phyloP scores from a whole-genome alignment of 805 yeast genomes.

The Metschnikowia kunwiensis region DNA sequence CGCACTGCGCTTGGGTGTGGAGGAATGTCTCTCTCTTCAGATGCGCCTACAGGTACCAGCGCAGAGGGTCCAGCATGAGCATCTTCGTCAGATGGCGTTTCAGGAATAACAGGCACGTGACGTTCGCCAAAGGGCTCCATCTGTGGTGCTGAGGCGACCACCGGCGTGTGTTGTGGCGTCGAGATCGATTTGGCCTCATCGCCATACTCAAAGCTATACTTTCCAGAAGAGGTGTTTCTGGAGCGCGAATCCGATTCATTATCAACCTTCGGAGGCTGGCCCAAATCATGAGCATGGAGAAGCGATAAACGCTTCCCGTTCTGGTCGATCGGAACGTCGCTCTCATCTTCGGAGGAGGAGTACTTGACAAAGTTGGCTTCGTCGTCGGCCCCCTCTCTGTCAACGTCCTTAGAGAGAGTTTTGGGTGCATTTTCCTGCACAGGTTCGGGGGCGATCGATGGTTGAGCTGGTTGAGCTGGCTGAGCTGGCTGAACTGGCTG shows the following conservation, averaged over 20 bases:
- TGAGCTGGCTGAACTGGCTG: slow-evolving; percentile 3
- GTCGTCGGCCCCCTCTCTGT: slow-evolving; percentile 20
- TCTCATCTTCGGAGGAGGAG: slow-evolving; percentile 30
- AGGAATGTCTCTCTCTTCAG: neutral
- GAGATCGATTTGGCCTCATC: slow-evolving; percentile 34
- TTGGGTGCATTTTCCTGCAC: neutral
- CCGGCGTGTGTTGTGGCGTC: slow-evolving; percentile 25
- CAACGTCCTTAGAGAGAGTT: slow-evolving; percentile 14
- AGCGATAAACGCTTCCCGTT: slow-evolving; percentile 28
- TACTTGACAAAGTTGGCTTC: slow-evolving; percentile 39
- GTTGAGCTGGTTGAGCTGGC: slow-evolving; percentile 2
- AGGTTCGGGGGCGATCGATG: neutral
- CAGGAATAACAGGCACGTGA: slow-evolving; percentile 1
- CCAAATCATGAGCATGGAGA: slow-evolving; percentile 35
- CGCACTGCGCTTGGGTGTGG: neutral
- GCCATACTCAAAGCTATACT: slow-evolving; percentile 41
- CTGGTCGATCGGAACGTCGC: slow-evolving; percentile 23
- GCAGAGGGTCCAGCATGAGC: neutral
- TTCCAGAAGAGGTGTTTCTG: slow-evolving; percentile 19
- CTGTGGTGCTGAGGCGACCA: slow-evolving; percentile 2
- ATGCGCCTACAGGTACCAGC: neutral
- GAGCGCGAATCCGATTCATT: slow-evolving; percentile 15
- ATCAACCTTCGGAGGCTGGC: slow-evolving; percentile 19
- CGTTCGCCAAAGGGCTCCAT: slow-evolving; percentile 1
- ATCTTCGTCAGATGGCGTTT: neutral